Base-by-base conservation (phyloP, 2,329 filamentous ascomycete species). In the Drechslerella dactyloides region DNA sequence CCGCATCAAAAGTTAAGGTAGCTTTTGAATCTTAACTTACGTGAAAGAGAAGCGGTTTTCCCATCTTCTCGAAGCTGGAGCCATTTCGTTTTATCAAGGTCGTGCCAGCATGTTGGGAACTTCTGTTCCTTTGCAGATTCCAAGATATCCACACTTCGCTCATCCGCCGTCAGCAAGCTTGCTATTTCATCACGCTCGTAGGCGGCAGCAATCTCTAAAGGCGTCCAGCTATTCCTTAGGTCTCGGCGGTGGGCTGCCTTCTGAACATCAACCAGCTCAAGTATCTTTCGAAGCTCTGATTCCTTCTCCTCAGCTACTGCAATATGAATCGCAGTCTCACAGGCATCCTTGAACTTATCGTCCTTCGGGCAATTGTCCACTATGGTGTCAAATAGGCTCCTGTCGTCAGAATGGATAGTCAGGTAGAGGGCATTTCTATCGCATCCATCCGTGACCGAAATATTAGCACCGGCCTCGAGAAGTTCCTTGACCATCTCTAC, bases 181-280 rank as follows among this genome's bases (percentile, higher is more conserved):
- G 44, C 44, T 23, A 48, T 21, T 19, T 48, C 44, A 5, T 48
- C 44, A 2, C 44, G 44, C 21, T 48, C 44, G 21, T 48, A 48
- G 6, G 17, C 44, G 6, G 17, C 44, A 21, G 44, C 44, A 17
- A 48, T 48, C 19, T 48, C 44, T 23, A 48, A 21, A 48, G 44
- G n/a, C 11, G 44, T 48, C 44, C 44, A 48, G 6, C 17, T 17
- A 21, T 48, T 48, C 44, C 44, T 48, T 17, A 6, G 15, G 19
- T 48, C 44, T 23, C 44, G 15, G 17, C 44, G 44, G 11, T 15
- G n/a, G 19, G 19, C 8, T 19, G 19, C 15, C 11, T 48, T 15
- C 4, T 19, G 44, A 4, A 48, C 7, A 21, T 48, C 17, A 21
- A 48, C 44, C 8, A 19, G 19, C 19, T 48, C 44, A 2, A 48